Conservation (phyloP, 2,329 filamentous ascomycete genomes). For the Trichoderma lentiforme region DNA sequence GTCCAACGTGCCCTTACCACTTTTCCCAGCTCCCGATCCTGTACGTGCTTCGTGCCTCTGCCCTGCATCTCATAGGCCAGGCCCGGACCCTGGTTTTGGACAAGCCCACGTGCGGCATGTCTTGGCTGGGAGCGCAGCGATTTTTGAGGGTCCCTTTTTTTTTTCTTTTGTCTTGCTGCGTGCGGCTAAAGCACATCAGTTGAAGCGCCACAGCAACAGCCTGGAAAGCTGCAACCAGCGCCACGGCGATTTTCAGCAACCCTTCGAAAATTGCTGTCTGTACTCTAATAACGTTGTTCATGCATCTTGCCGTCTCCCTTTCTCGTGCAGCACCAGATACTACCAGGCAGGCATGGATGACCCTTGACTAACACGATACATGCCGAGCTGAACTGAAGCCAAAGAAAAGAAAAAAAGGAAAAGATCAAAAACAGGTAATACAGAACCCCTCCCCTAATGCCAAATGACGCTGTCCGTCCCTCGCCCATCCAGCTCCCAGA, state of each 20-base stretch:
- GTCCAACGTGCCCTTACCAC: background rate
- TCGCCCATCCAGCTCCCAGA: background rate
- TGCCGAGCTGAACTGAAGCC: background rate
- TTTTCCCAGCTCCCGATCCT: background rate
- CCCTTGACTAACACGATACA: background rate
- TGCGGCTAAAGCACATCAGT: background rate
- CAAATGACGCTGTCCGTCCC: background rate
- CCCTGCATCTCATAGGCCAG: slow-evolving; percentile 1
- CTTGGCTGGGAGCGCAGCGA: too few species aligned
- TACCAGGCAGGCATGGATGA: background rate
- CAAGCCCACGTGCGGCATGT: too few species aligned
- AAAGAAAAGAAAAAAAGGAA: background rate
- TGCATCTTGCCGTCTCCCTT: background rate
- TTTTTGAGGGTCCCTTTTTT: background rate
- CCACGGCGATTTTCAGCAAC: background rate
- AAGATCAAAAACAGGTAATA: background rate
- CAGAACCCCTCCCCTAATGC: background rate
- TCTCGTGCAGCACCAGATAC: background rate
- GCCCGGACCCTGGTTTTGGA: too few species aligned
- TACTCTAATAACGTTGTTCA: background rate
- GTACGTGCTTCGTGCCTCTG: background rate
- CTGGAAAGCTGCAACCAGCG: background rate
- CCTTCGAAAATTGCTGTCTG: background rate
- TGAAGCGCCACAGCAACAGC: background rate
- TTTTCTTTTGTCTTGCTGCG: background rate